Percentiles rank a stretch among this genome's conserved stretches.
phyloP scores from a whole-genome alignment of 768 basidiomycete genomes.

The Leccinellum albellum region DNA sequence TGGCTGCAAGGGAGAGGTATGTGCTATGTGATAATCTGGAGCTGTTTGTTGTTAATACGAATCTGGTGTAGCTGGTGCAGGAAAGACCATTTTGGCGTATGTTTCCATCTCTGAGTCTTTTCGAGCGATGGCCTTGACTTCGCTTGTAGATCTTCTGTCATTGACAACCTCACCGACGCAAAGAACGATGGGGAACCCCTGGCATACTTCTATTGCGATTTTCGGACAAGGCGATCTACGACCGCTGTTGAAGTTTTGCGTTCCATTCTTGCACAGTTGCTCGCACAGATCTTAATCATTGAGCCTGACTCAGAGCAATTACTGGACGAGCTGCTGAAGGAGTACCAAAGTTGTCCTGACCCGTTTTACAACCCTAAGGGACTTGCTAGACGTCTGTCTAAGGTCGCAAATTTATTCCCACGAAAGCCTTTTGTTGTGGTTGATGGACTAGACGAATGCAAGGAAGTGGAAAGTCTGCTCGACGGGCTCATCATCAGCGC shows the following conservation, averaged over 20 bases:
- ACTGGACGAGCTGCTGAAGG: constrained; percentile 6
- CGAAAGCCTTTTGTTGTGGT: constrained; percentile 12
- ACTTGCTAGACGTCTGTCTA: neutral
- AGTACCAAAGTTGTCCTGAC: neutral
- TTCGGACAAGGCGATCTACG: constrained; percentile 5
- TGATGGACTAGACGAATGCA: constrained; percentile 25
- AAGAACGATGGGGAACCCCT: neutral
- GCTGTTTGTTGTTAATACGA: neutral
- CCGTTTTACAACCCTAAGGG: constrained; percentile 2
- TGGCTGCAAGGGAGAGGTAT: constrained; percentile 19
- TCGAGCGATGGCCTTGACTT: neutral
- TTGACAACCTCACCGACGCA: neutral
- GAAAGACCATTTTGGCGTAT: neutral
- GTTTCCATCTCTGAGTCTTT: neutral
- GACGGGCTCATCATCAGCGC: neutral
- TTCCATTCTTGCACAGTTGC: constrained; percentile 19
- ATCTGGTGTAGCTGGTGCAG: neutral
- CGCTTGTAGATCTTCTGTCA: neutral
- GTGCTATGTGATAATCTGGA: neutral
- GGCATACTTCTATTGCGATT: constrained; percentile 25
- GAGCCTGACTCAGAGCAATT: neutral
- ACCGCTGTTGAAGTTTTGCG: constrained; percentile 13
- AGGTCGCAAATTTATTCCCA: neutral
- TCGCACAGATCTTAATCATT: neutral
- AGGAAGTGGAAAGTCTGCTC: constrained; percentile 7